Base-by-base conservation (phyloP, 2,329 filamentous ascomycete species). In the Paraphoma chrysanthemicola region DNA sequence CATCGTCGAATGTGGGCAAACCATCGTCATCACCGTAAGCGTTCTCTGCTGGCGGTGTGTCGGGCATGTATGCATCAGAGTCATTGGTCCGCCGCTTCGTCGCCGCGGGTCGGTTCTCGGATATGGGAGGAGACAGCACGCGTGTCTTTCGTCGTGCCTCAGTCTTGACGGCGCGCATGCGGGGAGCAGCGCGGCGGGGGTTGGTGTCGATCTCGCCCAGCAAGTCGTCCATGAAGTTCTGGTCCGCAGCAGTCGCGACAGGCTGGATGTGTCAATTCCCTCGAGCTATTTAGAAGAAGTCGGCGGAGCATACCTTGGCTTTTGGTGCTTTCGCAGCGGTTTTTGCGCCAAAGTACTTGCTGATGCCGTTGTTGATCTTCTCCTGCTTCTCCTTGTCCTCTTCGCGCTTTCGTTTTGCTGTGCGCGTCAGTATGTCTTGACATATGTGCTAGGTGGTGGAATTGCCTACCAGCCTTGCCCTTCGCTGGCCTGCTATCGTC, bases 291-390 rank as follows among this genome's bases (percentile, higher is more conserved):
- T 23, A 23, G 23, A 23, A 23, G 23, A 23, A 23, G 23, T 23
- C 5, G 23, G 23, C 23, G 23, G 23, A 55, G 29, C 77, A 56
- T 77, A 93, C 92, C 85, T 97, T 98, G 16, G 90, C 84, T 74
- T 97, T 98, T 12, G 89, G 82, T 54, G 88, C 88, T 48, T 80
- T 76, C 38, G 81, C 77, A 36, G 82, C 81, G 33, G 86, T 85
- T 52, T 92, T 92, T 67, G 90, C 91, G 65, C 86, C 94, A 75
- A 99, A 98, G 79, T 96, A 99, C 70, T 96, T 94, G 78, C 90
- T 93, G 73, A 99, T 98, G 67, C 93, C 90, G 71, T 91, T 90
- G 77, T 96, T 93, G 64, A 93, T 92, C 75, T 91, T 93, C 67
- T 96, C 91, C 70, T 90, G 87, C 74, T 91, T 90, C 56, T 92